Percentiles rank a stretch among this genome's conserved stretches.
Conservation (phyloP, 164 flowering plant species). For the Aristolochia contorta region DNA sequence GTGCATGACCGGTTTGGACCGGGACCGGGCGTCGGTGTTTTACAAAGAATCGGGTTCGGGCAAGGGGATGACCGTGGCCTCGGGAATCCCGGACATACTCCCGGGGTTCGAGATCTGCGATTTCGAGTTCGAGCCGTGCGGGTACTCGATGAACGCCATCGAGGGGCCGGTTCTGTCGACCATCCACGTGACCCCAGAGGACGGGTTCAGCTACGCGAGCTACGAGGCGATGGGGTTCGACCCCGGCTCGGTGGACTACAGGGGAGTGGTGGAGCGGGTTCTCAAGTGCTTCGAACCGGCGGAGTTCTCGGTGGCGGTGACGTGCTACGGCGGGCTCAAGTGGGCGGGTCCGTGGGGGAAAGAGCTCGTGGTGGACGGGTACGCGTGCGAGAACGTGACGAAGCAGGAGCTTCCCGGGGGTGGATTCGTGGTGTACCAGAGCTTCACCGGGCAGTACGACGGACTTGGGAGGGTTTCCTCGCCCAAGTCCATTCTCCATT, state of each 20-base stretch:
- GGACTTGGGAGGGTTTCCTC: constrained; percentile 6
- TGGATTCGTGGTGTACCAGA: constrained; percentile 26
- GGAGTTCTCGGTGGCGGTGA: constrained; percentile 49
- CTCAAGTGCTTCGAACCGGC: constrained; percentile 46
- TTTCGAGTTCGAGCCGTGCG: constrained; percentile 75
- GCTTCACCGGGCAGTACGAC: constrained; percentile 14
- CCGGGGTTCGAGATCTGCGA: constrained; percentile 53
- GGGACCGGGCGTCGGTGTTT: constrained; percentile 40
- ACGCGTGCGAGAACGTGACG: constrained; percentile 21
- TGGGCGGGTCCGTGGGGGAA: constrained; percentile 15
- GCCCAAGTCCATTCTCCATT: constrained; percentile 14
- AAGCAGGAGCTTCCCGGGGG: constrained; percentile 40
- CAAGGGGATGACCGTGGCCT: constrained; percentile 37
- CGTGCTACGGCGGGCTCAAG: constrained; percentile 13
- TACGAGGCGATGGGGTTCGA: constrained; percentile 58
- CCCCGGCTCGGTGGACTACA: constrained; percentile 14
- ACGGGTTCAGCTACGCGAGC: constrained; percentile 81
- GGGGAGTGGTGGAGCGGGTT: constrained; percentile 33
- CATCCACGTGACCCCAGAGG: constrained; percentile 80
- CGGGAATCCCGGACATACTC: constrained; percentile 41
- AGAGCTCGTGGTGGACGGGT: constrained; percentile 24
- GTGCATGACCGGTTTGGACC: constrained; percentile 72
- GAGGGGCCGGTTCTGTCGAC: constrained; percentile 49
- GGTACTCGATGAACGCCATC: constrained; percentile 78
- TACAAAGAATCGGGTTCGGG: constrained; percentile 38